Base-by-base conservation (phyloP, 805 yeast genomes). In the Jamesozyma gamospora region DNA sequence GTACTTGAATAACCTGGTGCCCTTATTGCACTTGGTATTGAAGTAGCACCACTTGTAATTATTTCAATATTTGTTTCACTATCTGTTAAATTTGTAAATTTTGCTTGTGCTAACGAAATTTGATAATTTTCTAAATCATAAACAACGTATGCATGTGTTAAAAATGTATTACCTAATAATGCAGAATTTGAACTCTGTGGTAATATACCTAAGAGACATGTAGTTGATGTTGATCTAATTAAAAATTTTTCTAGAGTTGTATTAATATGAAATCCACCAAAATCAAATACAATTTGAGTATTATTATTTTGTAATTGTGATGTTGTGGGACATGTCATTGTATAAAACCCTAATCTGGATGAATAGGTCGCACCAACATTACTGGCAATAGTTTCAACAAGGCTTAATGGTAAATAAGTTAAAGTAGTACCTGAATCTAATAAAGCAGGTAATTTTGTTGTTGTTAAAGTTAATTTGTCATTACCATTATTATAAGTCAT, bases 131-230 rank as follows among this genome's bases (percentile, higher is more conserved):
- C 83, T 39, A 78, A 60, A 54, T 82, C 82, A 56, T 72, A 78
- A n/a, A 78, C 83, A 17, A 76, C 67, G 55, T 79, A 81, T 2
- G 79, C 77, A 41, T 72, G 67, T 37, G 76, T 63, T 45, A 78
- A 61, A 48, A 77, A 68, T 43, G 69, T 66, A 53, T 75, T 81
- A 35, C 83, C 83, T 32, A 78, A 58, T 34, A 74, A 62, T 9
- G 67, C 52, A 4, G 37, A 33, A 18, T 40, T 40, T 7, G 53
- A 44, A 27, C 60, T 46, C 28, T 45, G 46, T 12, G 54, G 56
- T 8, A 51, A 19, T 2, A 73, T 43, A 8, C 72, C 75, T 27
- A 74, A 46, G 4, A 65, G 67, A 61, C 79, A 75, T 14, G 58
- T 55, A 28, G 42, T 36, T 16, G 32, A 33, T 31, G 30, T 28